Evolutionary conservation across 2,329 filamentous ascomycete species (phyloP).

Genomic region (Diplodia scrobiculata): DNA sequence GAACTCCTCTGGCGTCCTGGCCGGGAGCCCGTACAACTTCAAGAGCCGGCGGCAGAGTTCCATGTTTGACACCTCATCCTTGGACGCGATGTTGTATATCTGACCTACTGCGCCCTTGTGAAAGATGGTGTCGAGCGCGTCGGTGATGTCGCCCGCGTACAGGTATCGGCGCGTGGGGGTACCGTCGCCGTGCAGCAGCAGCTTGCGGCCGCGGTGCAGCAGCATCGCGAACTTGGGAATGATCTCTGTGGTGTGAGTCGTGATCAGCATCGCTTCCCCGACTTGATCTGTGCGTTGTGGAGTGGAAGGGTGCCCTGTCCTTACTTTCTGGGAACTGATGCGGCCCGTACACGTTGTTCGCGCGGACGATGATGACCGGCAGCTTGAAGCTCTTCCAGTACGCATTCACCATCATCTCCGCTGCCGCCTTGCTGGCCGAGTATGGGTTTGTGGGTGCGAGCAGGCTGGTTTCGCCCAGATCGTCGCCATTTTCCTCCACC

Average conservation of each 20-base stretch:
- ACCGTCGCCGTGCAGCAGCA: conserved; percentile 76
- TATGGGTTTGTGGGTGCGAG: conserved; percentile 81
- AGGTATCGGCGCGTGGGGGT: conserved; percentile 74
- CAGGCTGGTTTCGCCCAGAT: conserved; percentile 71
- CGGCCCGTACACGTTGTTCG: conserved; percentile 84
- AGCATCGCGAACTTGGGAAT: conserved; percentile 80
- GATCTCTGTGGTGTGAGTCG: conserved; percentile 60
- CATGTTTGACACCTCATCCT: conserved; percentile 75
- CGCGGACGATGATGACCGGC: conserved; percentile 75
- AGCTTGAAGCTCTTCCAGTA: conserved; percentile 82
- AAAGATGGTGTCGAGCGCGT: conserved; percentile 81
- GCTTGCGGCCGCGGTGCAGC: conserved; percentile 65
- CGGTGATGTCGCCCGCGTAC: conserved; percentile 75
- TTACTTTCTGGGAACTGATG: conserved; percentile 82
- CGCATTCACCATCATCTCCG: conserved; percentile 84
- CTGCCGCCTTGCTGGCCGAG: conserved; percentile 76
- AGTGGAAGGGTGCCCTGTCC: conserved; percentile 39
- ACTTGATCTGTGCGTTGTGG: conserved; percentile 15
- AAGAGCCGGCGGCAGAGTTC: conserved; percentile 68
- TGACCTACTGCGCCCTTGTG: conserved; percentile 74
- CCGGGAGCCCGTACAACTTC: conserved; percentile 59
- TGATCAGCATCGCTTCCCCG: conserved; percentile 24
- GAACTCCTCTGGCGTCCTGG: conserved; percentile 50
- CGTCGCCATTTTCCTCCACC: conserved; percentile 70
- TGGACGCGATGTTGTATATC: conserved; percentile 79